These are phyloP conservation scores for Leucosporidium creatinivorum DNA, from an alignment of 768 basidiomycete genomes.

Conservation along the genomic window DNA sequence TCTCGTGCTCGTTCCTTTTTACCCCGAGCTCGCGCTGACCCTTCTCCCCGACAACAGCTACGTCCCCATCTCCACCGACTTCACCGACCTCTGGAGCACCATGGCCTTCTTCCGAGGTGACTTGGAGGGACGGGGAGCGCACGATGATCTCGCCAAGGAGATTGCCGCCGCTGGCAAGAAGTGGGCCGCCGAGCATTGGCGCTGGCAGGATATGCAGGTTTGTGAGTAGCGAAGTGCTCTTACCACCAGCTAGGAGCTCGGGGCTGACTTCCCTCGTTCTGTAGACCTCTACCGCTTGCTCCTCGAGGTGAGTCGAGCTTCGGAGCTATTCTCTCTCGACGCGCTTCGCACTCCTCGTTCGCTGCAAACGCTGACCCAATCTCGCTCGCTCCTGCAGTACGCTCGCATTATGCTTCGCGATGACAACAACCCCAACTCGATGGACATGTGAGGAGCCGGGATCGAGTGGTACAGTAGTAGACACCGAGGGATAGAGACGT, in stretches of 20 bases:
- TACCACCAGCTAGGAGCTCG: neutral
- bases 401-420: constrained; percentile 17
- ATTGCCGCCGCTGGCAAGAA: constrained; percentile 52
- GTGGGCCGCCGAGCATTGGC: constrained; percentile 35
- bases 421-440: neutral
- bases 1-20: neutral
- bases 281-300: constrained; percentile 16
- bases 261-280: neutral
- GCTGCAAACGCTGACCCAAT: neutral
- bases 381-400: constrained; percentile 22
- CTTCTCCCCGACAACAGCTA: constrained; percentile 14
- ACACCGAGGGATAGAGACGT: no score
- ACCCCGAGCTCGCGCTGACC: constrained; percentile 5
- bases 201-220: constrained; percentile 36
- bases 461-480: no score
- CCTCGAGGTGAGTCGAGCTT: constrained; percentile 7
- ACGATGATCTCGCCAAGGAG: constrained; percentile 54
- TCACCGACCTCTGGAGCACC: constrained; percentile 52
- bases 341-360: no score
- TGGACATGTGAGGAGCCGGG: neutral
- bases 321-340: neutral
- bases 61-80: constrained; percentile 37
- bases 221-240: neutral
- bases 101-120: constrained; percentile 66
- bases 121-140: constrained; percentile 50